Percentiles rank a stretch among this genome's conserved stretches.
phyloP scores from a whole-genome alignment of 208 protist species.

The Leishmania arabica region DNA sequence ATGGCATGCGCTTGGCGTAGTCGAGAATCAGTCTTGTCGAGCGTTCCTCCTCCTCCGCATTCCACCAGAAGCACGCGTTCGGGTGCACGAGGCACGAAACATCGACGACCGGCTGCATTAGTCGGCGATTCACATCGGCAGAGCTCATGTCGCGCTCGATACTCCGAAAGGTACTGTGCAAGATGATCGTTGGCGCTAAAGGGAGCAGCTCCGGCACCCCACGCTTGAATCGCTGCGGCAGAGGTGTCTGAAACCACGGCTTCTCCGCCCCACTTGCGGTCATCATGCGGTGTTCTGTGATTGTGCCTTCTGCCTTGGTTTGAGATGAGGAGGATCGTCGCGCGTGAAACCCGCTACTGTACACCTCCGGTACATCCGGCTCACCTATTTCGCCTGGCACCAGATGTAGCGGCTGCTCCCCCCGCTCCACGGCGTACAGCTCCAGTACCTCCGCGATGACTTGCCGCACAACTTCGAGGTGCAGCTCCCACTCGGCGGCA shows the following conservation, averaged over 20 bases:
- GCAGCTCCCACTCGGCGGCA: constrained; percentile 78
- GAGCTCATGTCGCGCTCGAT: constrained; percentile 39
- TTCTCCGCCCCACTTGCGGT: constrained; percentile 44
- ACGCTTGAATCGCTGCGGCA: constrained; percentile 56
- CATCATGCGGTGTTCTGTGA: constrained; percentile 74
- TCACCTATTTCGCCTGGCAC: constrained; percentile 71
- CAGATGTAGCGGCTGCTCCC: constrained; percentile 66
- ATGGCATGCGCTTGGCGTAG: constrained; percentile 86
- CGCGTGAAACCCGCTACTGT: constrained; percentile 76
- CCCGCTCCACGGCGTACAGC: constrained; percentile 76
- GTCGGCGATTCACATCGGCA: constrained; percentile 46
- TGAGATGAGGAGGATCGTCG: background rate
- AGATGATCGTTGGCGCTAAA: constrained; percentile 78
- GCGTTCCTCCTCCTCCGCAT: constrained; percentile 64
- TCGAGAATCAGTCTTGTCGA: constrained; percentile 77
- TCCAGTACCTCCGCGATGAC: constrained; percentile 89
- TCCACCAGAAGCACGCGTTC: constrained; percentile 86
- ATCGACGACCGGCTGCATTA: constrained; percentile 88
- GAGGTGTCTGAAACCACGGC: constrained; percentile 81
- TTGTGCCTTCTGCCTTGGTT: background rate
- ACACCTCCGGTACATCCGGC: constrained; percentile 57
- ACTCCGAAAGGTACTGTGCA: constrained; percentile 58
- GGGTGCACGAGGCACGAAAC: constrained; percentile 80
- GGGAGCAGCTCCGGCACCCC: constrained; percentile 73
- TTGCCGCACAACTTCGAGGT: constrained; percentile 75